Base-by-base conservation (phyloP, 1,284 basidiomycete genomes). In the Marasmius oreades region DNA sequence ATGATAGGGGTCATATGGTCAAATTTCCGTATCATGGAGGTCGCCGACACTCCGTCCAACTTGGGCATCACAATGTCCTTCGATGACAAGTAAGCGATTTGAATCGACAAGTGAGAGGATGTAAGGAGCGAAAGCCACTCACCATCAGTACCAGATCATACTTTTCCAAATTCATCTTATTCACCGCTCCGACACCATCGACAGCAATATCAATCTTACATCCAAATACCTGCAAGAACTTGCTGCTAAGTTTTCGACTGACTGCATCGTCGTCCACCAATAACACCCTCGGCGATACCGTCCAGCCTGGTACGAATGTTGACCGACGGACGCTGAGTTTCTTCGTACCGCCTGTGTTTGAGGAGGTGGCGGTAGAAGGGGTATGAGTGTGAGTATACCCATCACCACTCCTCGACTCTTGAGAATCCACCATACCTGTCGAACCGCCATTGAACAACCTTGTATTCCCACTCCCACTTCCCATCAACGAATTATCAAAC, bases 111-210 rank as follows among this genome's bases (percentile, higher is more conserved):
- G n/a, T n/a, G 36, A 26, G 46, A 36, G 39, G 39, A 55, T 50
- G 46, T 51, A 53, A 34, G 31, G 55, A 37, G 34, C 39, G 46
- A 34, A 52, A 18, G 26, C 42, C 20, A 78, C 85, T 50, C 64
- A 94, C 94, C 93, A 97, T 97, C 59, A 97, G 71, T 56, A 96
- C 94, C 65, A 98, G 72, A 71, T 98, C 95, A 69, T 97, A 98
- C 76, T 95, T 90, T 69, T 93, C 90, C 68, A 92, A 70, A 71
- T 95, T 96, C 93, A 98, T 97, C 81, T 93, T 95, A 67, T 92
- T 90, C 55, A 98, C 93, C 0, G 95, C 95, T 11, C 86, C 86
- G n/a, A 95, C 84, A 0, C 95, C 95, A 71, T 98, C 90, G 37
- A 95, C 92, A 1, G 95, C 95, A 37, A 96, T 91, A 66, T 98